Evolutionary conservation across 768 basidiomycete genomes (phyloP).

Genomic region (Leccinum longicurvipes): DNA sequence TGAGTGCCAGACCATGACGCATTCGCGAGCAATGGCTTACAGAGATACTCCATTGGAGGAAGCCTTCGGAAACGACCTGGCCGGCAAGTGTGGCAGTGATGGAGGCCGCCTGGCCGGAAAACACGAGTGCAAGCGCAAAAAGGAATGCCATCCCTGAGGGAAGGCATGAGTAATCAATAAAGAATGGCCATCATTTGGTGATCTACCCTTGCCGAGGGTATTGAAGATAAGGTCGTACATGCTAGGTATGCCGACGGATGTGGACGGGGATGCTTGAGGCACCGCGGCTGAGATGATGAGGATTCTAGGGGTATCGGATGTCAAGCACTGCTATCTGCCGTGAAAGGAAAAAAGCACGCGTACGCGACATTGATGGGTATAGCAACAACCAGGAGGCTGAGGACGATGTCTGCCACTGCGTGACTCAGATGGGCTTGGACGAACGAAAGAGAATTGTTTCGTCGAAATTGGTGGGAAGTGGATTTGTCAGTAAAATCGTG

Average conservation of each 20-base stretch:
- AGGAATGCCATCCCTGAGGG: conserved; percentile 32
- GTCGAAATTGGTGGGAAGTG: conserved; percentile 17
- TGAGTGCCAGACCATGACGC: not conserved
- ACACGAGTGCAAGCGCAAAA: conserved; percentile 46
- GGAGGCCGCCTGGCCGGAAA: conserved; percentile 47
- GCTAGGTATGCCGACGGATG: conserved; percentile 38
- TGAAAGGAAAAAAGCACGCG: conserved; percentile 3
- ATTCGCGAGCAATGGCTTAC: conserved; percentile 7
- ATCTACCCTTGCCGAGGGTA: conserved; percentile 39
- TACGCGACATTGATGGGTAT: conserved; percentile 44
- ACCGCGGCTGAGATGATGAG: conserved; percentile 34
- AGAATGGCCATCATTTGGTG: not conserved
- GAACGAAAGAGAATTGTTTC: conserved; percentile 35
- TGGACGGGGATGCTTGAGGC: conserved; percentile 3
- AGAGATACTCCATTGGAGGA: conserved; percentile 46
- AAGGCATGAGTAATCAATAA: not conserved
- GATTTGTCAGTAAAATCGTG: conserved; percentile 3
- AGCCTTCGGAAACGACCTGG: conserved; percentile 48
- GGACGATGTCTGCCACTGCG: conserved; percentile 44
- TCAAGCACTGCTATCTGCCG: not conserved
- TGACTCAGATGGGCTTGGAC: conserved; percentile 40
- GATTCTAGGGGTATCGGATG: conserved; percentile 22
- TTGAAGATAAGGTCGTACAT: conserved; percentile 39
- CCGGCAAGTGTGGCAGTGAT: conserved; percentile 49
- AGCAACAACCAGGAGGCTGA: conserved; percentile 43